These are phyloP conservation scores for Eimeria falciformis DNA, from an alignment of 169 alveolate genomes.

Conservation along the genomic window DNA sequence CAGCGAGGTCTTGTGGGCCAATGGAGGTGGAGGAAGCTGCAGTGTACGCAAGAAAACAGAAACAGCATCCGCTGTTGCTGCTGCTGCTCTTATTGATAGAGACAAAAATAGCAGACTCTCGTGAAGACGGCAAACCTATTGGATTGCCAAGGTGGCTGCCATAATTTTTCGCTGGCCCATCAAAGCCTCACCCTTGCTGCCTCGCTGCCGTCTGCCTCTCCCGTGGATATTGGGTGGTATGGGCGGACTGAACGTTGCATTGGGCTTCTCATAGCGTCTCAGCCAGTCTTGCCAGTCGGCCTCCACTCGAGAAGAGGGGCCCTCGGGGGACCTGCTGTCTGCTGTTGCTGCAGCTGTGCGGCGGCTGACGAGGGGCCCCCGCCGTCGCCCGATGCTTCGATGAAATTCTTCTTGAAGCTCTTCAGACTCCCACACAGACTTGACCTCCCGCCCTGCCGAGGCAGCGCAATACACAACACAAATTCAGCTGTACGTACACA, in stretches of 20 bases:
- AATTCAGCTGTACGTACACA: background rate
- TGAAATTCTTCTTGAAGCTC: constrained; percentile 4
- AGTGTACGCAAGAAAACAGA: background rate
- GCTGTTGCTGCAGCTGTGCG: background rate
- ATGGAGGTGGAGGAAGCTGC: background rate
- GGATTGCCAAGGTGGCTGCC: no score
- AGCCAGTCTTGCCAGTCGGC: background rate
- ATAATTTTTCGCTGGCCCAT: no score
- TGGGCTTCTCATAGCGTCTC: background rate
- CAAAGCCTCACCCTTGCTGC: no score
- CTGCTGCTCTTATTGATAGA: no score
- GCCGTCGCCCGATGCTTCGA: background rate
- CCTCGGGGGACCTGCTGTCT: constrained; percentile 6
- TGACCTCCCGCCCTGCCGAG: background rate
- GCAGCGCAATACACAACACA: background rate
- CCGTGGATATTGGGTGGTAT: background rate
- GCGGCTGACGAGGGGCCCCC: background rate
- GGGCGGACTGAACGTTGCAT: constrained; percentile 2
- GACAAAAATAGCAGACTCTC: no score
- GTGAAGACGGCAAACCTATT: no score
- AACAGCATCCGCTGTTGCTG: no score
- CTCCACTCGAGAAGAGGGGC: background rate
- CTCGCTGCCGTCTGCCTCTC: background rate
- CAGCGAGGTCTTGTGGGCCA: background rate
- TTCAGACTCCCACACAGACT: constrained; percentile 1